Base-by-base conservation (phyloP, 192 early-diverging fungal genomes). In the Ambispora gerdemannii region DNA sequence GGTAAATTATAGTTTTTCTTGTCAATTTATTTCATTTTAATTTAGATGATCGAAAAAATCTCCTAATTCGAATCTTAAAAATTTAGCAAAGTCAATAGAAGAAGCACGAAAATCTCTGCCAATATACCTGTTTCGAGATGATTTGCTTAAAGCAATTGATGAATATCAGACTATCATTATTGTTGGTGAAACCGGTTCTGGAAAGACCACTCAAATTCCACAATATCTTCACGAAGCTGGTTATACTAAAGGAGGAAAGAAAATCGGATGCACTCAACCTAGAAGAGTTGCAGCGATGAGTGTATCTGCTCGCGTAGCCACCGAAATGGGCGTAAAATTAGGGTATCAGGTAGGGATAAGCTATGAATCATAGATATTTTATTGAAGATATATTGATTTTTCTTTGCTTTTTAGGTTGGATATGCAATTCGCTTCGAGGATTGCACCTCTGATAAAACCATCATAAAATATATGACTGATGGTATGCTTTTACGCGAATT, bases 371-470 rank as follows among this genome's bases (percentile, higher is more conserved):
- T 11, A 7, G 15, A 31, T 15, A 32, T 31, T 62, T 17, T 19
- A 35, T 13, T 11, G 25, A 61, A n/a, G 4, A 62, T 6, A 32
- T 34, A 34, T 62, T 62, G 59, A 61, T 34, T 33, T 31, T 62
- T 34, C 30, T 2, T 25, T n/a, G 0, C 10, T 17, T 1, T 49
- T 53, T 52, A 67, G 65, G 68, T 70, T n/a, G 97, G 97, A 4
- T 99, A 99, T 70, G 90, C 93, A 4, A 98, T 99, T 69, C 88
- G 97, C 20, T 99, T 99, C 73, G 97, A 99, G 76, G 97, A 99
- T 78, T 95, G 93, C 74, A 98, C 97, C 4, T 87, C 88, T 1
- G 95, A 98, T 28, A 94, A 94, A 77, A 99, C 97, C 0, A 77
- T 90, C 20, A 82, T 99, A 59, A 97, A 98, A 75, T 98, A 98